Evolutionary conservation across 177 flowering plant species (phyloP).

Genomic region (Tripterygium wilfordii): DNA sequence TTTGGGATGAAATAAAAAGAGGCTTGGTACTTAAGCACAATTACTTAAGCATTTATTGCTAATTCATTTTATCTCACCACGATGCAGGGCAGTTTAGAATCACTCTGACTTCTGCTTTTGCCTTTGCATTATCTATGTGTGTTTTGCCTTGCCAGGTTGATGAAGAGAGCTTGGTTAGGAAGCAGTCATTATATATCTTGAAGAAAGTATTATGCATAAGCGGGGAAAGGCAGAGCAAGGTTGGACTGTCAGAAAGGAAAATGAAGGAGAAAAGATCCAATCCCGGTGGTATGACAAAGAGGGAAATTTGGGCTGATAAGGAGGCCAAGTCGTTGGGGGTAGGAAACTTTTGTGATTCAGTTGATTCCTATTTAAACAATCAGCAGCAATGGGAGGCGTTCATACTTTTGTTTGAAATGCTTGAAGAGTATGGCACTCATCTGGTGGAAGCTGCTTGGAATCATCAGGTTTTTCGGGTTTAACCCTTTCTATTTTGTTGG

Average conservation of each 20-base stretch:
- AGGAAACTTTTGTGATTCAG: constrained; percentile 30
- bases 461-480: constrained; percentile 58
- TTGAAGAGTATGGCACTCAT: constrained; percentile 97
- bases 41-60: constrained; percentile 1
- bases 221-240: constrained; percentile 17
- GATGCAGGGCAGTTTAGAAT: background rate
- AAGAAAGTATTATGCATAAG: constrained; percentile 36
- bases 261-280: constrained; percentile 18
- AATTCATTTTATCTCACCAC: background rate
- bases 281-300: constrained; percentile 48
- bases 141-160: constrained; percentile 49
- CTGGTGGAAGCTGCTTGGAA: constrained; percentile 98
- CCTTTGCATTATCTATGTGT: constrained; percentile 1
- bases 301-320: constrained; percentile 78
- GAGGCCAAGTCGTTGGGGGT: constrained; percentile 93
- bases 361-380: constrained; percentile 23
- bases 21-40: constrained; percentile 65
- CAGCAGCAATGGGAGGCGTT: constrained; percentile 80
- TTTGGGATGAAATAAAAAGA: constrained; percentile 78
- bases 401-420: constrained; percentile 93
- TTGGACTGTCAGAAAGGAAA: constrained; percentile 22
- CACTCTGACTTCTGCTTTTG: background rate
- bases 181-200: constrained; percentile 73
- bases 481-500: background rate
- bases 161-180: constrained; percentile 74